Conservation (phyloP, 192 early-diverging fungal species). For the Mortierella alpina region DNA sequence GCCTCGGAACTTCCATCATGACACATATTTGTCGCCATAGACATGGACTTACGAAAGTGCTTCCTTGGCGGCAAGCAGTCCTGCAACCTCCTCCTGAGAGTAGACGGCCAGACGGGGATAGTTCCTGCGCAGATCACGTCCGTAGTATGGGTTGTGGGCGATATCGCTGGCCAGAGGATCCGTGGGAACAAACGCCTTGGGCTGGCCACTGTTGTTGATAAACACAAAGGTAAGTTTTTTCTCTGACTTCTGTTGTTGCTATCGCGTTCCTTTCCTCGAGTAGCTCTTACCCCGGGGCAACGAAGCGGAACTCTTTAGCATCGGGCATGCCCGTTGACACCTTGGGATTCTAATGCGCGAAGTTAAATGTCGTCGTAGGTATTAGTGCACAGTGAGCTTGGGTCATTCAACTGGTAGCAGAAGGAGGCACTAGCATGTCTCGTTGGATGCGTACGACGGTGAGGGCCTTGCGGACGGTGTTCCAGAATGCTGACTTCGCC, state of each 20-base stretch:
- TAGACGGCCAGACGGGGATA: constrained; percentile 90
- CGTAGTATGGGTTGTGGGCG: constrained; percentile 89
- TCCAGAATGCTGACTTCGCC: constrained; percentile 54
- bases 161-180: constrained; percentile 72
- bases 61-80: constrained; percentile 63
- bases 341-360: constrained; percentile 62
- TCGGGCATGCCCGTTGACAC: constrained; percentile 75
- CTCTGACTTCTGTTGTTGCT: too few relatives aligned
- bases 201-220: constrained; percentile 45
- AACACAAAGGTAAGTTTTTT: neutral
- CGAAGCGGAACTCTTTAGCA: constrained; percentile 74
- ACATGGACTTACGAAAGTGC: constrained; percentile 21
- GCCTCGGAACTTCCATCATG: neutral
- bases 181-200: constrained; percentile 62
- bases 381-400: too few relatives aligned
- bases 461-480: constrained; percentile 56
- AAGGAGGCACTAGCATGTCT: too few relatives aligned
- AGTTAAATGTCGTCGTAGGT: too few relatives aligned
- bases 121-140: constrained; percentile 90
- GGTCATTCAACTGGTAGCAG: too few relatives aligned
- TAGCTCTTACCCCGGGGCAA: constrained; percentile 66
- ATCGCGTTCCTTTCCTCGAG: too few relatives aligned
- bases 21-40: neutral
- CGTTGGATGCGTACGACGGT: constrained; percentile 27
- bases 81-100: constrained; percentile 80